phyloP scores from a whole-genome alignment of 352 stramenopile genomes.

The Phytophthora sp. region DNA sequence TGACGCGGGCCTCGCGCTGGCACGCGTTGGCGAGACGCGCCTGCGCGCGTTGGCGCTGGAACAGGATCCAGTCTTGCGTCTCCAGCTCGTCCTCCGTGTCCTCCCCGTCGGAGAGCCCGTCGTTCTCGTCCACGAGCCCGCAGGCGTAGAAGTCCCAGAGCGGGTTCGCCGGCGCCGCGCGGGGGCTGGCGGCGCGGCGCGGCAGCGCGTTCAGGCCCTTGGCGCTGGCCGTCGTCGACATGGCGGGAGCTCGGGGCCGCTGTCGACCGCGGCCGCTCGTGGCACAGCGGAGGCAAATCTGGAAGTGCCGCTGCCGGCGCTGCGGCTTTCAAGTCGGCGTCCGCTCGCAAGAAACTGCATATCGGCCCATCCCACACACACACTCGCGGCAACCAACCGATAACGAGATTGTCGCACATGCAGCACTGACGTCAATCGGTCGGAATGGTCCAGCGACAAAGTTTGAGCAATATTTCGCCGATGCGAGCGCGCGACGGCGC shows the following conservation, averaged over 20 bases:
- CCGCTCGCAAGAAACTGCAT: conserved; percentile 18
- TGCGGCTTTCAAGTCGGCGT: conserved; percentile 13
- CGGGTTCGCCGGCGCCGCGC: conserved; percentile 17
- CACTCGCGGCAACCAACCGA: conserved; percentile 15
- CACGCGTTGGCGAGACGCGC: conserved; percentile 50
- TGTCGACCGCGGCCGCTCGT: conserved; percentile 33
- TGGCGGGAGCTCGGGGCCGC: background rate
- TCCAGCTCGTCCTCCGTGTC: conserved; percentile 69
- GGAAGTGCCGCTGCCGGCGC: conserved; percentile 8
- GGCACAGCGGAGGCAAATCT: conserved; percentile 20
- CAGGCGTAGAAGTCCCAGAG: conserved; percentile 72
- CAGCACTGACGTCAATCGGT: conserved; percentile 6
- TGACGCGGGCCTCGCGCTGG: conserved; percentile 36
- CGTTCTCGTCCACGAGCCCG: conserved; percentile 57
- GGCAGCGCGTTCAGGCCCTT: conserved; percentile 25
- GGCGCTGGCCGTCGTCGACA: conserved; percentile 29
- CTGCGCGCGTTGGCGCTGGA: conserved; percentile 60
- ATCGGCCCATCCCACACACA: conserved; percentile 9
- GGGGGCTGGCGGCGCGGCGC: conserved; percentile 12
- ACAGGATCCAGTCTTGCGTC: conserved; percentile 59
- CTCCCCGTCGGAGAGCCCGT: conserved; percentile 44
- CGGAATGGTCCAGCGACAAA: no score
- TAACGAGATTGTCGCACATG: conserved; percentile 4
- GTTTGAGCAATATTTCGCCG: conserved; percentile 10
- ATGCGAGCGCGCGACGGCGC: background rate